Evolutionary conservation across 495 filamentous ascomycete genomes (phyloP).

Genomic region (Tuber magnatum): DNA sequence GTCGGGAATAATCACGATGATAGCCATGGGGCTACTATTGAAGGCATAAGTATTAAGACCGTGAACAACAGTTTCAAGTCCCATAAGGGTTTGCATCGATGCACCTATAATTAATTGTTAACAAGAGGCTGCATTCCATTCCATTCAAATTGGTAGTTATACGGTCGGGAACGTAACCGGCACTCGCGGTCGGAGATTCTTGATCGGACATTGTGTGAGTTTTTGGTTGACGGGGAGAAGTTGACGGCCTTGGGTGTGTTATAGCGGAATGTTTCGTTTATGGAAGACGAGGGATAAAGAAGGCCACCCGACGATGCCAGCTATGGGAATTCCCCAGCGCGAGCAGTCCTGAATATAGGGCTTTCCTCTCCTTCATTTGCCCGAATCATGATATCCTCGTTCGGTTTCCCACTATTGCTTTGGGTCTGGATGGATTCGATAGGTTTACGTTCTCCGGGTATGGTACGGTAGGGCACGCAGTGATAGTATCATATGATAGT

Average conservation of each 20-base stretch:
- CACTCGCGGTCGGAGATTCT: neutral
- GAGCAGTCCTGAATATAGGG: neutral
- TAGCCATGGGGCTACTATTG: conserved; percentile 43
- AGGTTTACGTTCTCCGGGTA: neutral
- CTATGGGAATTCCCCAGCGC: neutral
- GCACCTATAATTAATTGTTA: neutral
- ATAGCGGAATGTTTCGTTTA: neutral
- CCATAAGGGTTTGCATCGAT: neutral
- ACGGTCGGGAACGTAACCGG: neutral
- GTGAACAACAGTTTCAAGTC: conserved; percentile 42
- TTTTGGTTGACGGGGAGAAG: neutral
- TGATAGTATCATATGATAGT: neutral
- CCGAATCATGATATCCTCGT: neutral
- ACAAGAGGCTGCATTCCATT: neutral
- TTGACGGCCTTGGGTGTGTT: neutral
- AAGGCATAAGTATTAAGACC: conserved; percentile 49
- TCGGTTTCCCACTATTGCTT: neutral
- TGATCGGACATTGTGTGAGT: neutral
- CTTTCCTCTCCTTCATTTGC: neutral
- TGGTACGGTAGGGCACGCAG: neutral
- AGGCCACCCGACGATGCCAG: neutral
- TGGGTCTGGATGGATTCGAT: neutral
- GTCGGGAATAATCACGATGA: conserved; percentile 53
- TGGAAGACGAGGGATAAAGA: neutral
- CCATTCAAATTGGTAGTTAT: neutral